Evolutionary conservation across 176 grass and related monocot species (phyloP), one percentile per base, ranked within the genome.

Genomic region (Cenchrus fungigraminus): DNA sequence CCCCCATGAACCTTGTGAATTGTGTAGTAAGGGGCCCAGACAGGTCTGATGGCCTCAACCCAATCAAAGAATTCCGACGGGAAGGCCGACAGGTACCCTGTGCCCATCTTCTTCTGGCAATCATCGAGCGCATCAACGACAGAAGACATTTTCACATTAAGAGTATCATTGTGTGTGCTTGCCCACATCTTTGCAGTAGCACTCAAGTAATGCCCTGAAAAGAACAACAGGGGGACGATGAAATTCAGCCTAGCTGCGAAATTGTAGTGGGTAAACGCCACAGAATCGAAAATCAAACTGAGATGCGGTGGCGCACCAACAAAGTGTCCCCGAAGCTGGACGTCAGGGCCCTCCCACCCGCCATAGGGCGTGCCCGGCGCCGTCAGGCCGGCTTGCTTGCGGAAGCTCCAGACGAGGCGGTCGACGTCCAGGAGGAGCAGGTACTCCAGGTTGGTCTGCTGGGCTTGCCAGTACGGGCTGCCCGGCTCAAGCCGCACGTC

Each of bases 11-110:
- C 97, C 93, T 99, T 99, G 86, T 96, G 97, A 47, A 99, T 92
- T 37, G 93, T 99, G 86, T 96, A 99, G 84, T 96, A 99, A 58
- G 97, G 97, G 66, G 97, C 97, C 93, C 97, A 99, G 56, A 99
- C 97, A 82, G 80, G 46, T n/a, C 69, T 65, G 79, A 92, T 85
- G 65, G 86, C 61, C 46, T 99, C 97, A 50, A 92, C 88, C 42
- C 91, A 73, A 77, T 99, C 97, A 13, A 99, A 99, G 89, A 94
- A 90, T 82, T 94, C 88, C 1, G 93, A 22, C 0, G 97, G 97
- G 87, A 99, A 99, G 60, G 93, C 93, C 10, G 97, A 98, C 73
- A 95, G 78, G 72, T 98, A 98, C 77, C 93, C 97, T 2, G 93
- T 94, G 64, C 90, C 97, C 20, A 94, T 89, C 57, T 95, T 87